A percentile compares a stretch with the other conserved stretches of the same genome.
These are phyloP conservation scores for Boechera retrofracta DNA, from an alignment of 345 rosid species.

Conservation along the genomic window DNA sequence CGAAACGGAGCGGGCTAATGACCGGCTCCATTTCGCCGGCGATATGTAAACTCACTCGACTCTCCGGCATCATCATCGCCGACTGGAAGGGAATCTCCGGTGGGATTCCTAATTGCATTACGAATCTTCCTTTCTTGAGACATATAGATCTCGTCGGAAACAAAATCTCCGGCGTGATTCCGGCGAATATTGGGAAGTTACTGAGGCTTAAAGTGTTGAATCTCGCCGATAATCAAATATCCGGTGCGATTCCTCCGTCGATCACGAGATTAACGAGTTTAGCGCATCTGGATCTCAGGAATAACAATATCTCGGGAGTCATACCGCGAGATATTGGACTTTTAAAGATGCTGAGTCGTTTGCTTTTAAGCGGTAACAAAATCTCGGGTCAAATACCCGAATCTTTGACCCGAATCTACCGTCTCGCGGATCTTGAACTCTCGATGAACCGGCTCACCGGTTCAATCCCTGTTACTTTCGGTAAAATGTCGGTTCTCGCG, in stretches of 20 bases:
- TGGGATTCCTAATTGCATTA: slow-evolving; percentile 62
- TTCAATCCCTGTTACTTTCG: slow-evolving; percentile 54
- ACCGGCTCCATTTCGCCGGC: slow-evolving; percentile 71
- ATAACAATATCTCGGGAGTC: slow-evolving; percentile 62
- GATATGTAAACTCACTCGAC: slow-evolving; percentile 62
- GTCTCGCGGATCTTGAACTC: slow-evolving; percentile 82
- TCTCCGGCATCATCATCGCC: slow-evolving; percentile 63
- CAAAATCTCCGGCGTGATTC: slow-evolving; percentile 67
- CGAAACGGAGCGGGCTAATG: slow-evolving; percentile 77
- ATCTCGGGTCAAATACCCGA: slow-evolving; percentile 67
- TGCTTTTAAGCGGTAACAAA: slow-evolving; percentile 64
- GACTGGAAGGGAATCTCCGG: slow-evolving; percentile 88
- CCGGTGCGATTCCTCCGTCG: slow-evolving; percentile 64
- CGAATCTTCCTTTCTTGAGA: slow-evolving; percentile 56
- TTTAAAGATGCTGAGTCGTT: slow-evolving; percentile 73
- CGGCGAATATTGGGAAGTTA: slow-evolving; percentile 61
- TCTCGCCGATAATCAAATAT: slow-evolving; percentile 70
- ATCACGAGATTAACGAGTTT: slow-evolving; percentile 58
- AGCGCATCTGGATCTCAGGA: slow-evolving; percentile 72
- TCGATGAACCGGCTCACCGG: slow-evolving; percentile 65
- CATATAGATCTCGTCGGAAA: slow-evolving; percentile 79
- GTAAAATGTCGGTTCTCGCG: slow-evolving; percentile 75
- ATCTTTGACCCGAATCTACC: slow-evolving; percentile 58
- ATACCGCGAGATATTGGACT: slow-evolving; percentile 67
- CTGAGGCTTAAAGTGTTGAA: slow-evolving; percentile 59